Evolutionary conservation across 768 basidiomycete genomes (phyloP).

Genomic region (Cystofilobasidium capitatum): DNA sequence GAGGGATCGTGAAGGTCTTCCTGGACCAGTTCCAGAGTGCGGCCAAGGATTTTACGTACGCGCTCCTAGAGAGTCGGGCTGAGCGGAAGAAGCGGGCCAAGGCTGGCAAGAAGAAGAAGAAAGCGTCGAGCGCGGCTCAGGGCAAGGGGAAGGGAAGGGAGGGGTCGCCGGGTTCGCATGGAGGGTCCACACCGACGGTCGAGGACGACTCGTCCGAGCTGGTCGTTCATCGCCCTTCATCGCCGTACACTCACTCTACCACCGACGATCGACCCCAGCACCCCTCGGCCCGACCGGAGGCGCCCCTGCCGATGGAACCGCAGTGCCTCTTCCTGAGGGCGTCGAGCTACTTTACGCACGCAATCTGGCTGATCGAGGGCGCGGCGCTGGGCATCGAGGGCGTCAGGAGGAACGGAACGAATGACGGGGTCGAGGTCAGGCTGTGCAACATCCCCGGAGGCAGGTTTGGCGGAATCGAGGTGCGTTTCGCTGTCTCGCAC

Average conservation of each 20-base stretch:
- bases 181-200: conserved; percentile 3
- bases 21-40: conserved; percentile 69
- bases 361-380: conserved; percentile 61
- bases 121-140: not conserved
- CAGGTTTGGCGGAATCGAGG: conserved; percentile 69
- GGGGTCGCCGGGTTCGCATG: not conserved
- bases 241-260: not conserved
- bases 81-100: conserved; percentile 52
- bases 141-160: conserved; percentile 10
- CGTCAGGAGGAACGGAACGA: conserved; percentile 52
- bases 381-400: conserved; percentile 63
- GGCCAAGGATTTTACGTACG: conserved; percentile 68
- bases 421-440: conserved; percentile 61
- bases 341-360: conserved; percentile 71
- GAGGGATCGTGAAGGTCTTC: conserved; percentile 84
- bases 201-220: conserved; percentile 20
- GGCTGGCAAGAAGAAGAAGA: conserved; percentile 51
- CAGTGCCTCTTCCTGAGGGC: conserved; percentile 76
- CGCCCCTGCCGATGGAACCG: conserved; percentile 77
- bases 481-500: not conserved
- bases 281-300: conserved; percentile 62
- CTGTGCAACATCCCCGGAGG: conserved; percentile 67
- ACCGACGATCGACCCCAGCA: conserved; percentile 40
- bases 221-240: not conserved
- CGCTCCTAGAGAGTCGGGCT: conserved; percentile 65